Evolutionary conservation across 2,329 filamentous ascomycete species (phyloP).

Genomic region (Monilinia polystroma): DNA sequence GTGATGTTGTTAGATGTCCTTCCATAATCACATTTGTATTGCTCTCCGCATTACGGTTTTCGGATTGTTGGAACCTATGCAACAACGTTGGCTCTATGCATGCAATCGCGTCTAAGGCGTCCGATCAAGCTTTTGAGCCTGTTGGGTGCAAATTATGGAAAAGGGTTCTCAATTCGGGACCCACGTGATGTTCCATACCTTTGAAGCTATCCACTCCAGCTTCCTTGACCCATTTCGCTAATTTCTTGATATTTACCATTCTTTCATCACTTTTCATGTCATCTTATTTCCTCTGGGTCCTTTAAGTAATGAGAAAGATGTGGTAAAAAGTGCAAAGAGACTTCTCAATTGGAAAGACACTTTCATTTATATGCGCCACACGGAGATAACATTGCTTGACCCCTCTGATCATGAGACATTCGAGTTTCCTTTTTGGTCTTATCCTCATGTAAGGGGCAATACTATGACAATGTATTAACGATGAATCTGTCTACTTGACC

Average conservation of each 20-base stretch:
- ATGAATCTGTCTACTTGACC: not conserved
- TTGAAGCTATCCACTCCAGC: not conserved
- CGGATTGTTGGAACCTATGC: too few relatives aligned
- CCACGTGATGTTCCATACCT: not conserved
- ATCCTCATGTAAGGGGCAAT: conserved; percentile 7
- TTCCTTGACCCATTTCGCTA: too few relatives aligned
- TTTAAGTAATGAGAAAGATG: not conserved
- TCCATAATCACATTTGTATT: not conserved
- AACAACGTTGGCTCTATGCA: too few relatives aligned
- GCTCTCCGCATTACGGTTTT: not conserved
- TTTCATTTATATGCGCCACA: conserved; percentile 14
- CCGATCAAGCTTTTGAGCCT: not conserved
- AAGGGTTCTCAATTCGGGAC: not conserved
- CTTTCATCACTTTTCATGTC: not conserved
- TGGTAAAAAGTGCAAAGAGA: too few relatives aligned
- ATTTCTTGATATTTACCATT: not conserved
- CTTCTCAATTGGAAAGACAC: not conserved
- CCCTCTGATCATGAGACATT: too few relatives aligned
- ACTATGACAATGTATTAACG: not conserved
- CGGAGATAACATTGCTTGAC: not conserved
- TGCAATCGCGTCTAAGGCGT: not conserved
- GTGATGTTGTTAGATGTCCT: not conserved
- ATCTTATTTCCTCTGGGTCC: not conserved
- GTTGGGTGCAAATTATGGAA: not conserved
- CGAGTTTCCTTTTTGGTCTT: not conserved